Conservation (phyloP, 441 rosid species). For the Euphorbia corollata region DNA sequence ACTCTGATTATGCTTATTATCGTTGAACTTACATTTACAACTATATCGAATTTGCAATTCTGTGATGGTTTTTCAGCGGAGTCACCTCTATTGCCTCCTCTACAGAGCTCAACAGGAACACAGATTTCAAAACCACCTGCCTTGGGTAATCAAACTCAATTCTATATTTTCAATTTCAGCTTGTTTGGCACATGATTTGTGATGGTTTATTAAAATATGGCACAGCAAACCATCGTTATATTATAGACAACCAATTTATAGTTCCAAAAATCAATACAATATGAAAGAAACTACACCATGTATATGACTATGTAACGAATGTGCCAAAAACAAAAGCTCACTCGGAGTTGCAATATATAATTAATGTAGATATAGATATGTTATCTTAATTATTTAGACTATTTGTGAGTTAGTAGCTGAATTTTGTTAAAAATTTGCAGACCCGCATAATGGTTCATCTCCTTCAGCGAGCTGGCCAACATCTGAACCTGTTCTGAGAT, state of each 20-base stretch:
- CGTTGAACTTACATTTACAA: background rate
- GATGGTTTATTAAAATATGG: too few species aligned
- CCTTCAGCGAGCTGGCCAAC: conserved; percentile 16
- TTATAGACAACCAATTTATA: too few species aligned
- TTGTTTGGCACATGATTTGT: background rate
- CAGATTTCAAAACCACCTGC: conserved; percentile 24
- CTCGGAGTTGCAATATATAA: too few species aligned
- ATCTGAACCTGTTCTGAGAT: conserved; percentile 14
- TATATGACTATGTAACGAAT: too few species aligned
- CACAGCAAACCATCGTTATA: too few species aligned
- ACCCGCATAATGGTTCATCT: conserved; percentile 6
- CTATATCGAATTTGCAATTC: background rate
- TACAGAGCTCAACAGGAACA: conserved; percentile 25
- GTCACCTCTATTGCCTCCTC: conserved; percentile 45
- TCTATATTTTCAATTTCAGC: background rate
- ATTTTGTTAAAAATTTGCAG: background rate
- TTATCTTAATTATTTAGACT: background rate
- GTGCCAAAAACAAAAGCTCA: too few species aligned
- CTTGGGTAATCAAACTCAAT: conserved; percentile 24
- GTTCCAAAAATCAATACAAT: too few species aligned
- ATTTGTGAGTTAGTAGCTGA: background rate
- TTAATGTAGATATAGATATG: background rate
- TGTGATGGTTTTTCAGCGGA: conserved; percentile 18
- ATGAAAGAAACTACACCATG: too few species aligned
- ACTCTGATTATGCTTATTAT: background rate